These are phyloP conservation scores for Lepraria neglecta DNA, from an alignment of 495 filamentous ascomycete species.

Conservation along the genomic window DNA sequence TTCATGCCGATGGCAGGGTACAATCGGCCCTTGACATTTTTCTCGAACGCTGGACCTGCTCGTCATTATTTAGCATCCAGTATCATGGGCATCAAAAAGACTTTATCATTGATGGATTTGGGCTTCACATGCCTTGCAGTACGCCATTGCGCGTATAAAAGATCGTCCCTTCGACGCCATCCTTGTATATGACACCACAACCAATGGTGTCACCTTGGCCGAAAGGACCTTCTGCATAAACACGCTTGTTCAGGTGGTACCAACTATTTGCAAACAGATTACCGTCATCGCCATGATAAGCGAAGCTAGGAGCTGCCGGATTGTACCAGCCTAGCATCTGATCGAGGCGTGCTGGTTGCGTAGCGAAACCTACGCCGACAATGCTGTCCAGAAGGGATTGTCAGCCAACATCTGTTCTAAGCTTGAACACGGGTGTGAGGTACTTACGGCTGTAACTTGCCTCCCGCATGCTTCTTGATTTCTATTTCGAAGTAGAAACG, in stretches of 20 bases:
- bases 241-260: background rate
- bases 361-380: background rate
- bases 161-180: background rate
- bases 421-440: background rate
- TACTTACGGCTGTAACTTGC: background rate
- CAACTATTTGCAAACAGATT: background rate
- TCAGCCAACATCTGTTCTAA: too few species aligned
- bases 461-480: conserved; percentile 1
- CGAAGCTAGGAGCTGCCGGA: background rate
- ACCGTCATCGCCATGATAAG: background rate
- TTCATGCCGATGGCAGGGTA: background rate
- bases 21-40: background rate
- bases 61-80: background rate
- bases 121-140: background rate
- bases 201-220: background rate
- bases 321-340: background rate
- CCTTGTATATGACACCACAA: background rate
- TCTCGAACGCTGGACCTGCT: background rate
- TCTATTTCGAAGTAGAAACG: background rate
- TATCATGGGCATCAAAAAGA: too few species aligned
- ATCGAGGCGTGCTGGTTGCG: background rate
- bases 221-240: background rate
- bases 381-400: background rate
- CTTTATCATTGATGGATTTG: too few species aligned
- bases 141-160: background rate